Conservation (phyloP, 257 asterid species). For the Solanum medicagineum region DNA sequence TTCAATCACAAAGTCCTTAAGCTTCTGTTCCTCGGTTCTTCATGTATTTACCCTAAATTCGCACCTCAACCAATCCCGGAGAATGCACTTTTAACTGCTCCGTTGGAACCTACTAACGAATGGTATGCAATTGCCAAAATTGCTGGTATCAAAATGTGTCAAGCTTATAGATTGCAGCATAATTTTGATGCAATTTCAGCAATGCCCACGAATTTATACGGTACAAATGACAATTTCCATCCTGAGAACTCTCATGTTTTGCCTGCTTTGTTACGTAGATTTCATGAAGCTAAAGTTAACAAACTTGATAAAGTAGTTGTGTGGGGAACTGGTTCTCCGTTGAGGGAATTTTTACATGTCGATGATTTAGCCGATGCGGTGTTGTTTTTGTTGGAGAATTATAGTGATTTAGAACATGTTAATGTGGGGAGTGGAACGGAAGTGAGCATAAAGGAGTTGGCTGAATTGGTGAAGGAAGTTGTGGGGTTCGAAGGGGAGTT, state of each 20-base stretch:
- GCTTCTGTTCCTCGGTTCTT: slow-evolving; percentile 76
- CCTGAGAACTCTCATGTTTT: slow-evolving; percentile 90
- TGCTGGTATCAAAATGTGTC: slow-evolving; percentile 85
- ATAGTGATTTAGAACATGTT: slow-evolving; percentile 71
- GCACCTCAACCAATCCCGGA: slow-evolving; percentile 96
- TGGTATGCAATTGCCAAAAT: slow-evolving; percentile 92
- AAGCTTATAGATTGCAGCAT: slow-evolving; percentile 65
- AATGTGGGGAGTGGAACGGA: slow-evolving; percentile 94
- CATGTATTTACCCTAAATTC: slow-evolving; percentile 94
- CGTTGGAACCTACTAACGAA: slow-evolving; percentile 82
- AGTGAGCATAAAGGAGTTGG: slow-evolving; percentile 73
- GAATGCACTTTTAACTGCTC: slow-evolving; percentile 60
- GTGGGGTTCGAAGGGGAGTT: slow-evolving; percentile 81
- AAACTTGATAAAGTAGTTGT: slow-evolving; percentile 55
- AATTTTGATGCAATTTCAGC: slow-evolving; percentile 75
- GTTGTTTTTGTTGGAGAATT: slow-evolving; percentile 58
- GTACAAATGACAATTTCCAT: slow-evolving; percentile 76
- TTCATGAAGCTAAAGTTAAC: slow-evolving; percentile 62
- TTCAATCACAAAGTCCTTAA: slow-evolving; percentile 37
- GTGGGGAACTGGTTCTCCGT: slow-evolving; percentile 88
- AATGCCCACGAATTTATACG: slow-evolving; percentile 81
- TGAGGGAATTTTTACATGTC: slow-evolving; percentile 84
- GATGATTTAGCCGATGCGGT: slow-evolving; percentile 85
- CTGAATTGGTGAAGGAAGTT: slow-evolving; percentile 74
- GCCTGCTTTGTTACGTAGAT: slow-evolving; percentile 73